phyloP scores from a whole-genome alignment of 1,139 yeast species.

The Geotrichum citri-aurantii region DNA sequence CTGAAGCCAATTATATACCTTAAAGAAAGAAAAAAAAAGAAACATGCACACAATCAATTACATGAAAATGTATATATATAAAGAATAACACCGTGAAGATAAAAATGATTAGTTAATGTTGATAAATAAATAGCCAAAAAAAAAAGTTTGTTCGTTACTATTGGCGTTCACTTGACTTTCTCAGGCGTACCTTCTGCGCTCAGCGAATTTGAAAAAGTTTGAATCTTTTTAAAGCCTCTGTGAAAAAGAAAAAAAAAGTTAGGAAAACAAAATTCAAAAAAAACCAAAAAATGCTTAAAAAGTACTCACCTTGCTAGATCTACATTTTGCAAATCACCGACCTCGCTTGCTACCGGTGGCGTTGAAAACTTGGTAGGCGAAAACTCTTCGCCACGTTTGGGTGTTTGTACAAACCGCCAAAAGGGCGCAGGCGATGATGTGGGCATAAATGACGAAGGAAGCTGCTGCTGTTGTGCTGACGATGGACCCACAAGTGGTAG shows the following conservation, averaged over 20 bases:
- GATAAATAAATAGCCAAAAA: background rate
- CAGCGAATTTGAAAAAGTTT: constrained; percentile 9
- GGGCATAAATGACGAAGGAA: constrained; percentile 40
- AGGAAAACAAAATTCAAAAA: background rate
- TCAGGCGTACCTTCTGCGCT: constrained; percentile 21
- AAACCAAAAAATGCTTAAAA: constrained; percentile 15
- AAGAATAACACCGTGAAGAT: background rate
- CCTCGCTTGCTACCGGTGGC: constrained; percentile 31
- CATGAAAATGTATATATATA: background rate
- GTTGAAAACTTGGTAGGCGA: constrained; percentile 34
- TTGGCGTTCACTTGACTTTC: constrained; percentile 20
- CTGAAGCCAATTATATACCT: too few species aligned
- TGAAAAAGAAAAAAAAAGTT: background rate
- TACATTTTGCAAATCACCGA: constrained; percentile 44
- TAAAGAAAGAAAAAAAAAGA: background rate
- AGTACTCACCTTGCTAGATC: constrained; percentile 38
- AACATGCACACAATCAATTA: background rate
- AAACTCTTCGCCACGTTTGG: constrained; percentile 20
- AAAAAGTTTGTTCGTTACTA: background rate
- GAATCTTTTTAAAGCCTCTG: constrained; percentile 16
- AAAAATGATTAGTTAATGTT: background rate
- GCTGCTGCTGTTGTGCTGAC: constrained; percentile 38
- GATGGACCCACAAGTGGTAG: constrained; percentile 36
- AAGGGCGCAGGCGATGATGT: constrained; percentile 40
- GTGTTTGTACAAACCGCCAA: constrained; percentile 40